Evolutionary conservation across 2,329 filamentous ascomycete genomes (phyloP), one percentile per base, ranked within the genome.

Genomic region (Verticillium albo-atrum): DNA sequence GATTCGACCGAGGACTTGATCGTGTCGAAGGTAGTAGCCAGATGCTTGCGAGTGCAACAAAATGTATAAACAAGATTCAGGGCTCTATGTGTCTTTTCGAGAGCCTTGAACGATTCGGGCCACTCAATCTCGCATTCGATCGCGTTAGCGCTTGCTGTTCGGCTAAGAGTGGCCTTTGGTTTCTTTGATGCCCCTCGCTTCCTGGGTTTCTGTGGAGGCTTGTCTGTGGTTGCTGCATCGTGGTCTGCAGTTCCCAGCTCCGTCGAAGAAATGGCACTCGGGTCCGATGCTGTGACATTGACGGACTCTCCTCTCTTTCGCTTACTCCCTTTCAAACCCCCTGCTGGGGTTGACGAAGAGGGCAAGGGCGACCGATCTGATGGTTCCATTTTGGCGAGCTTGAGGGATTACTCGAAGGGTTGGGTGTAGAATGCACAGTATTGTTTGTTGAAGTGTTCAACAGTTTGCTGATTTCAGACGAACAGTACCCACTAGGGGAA

Each of bases 41-140:
- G 82, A 68, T 98, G 91, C 71, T 96, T 97, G 53, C 95, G 87
- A 1, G 94, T 94, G 70, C 88, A 95, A 76, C 92, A 96, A 70
- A 99, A 98, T 0, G 95, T 98, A 68, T 92, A 97, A 1, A 98
- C 92, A 2, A 98, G 77, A 67, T 97, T 99, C 61, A 99, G 77
- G 1, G 95, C 94, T 62, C 87, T 85, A 71, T 98, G 90, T 0
- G 88, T 90, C 71, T 88, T 87, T 27, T 89, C 86, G 9, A 98
- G 81, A 50, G 80, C 78, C 59, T 85, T 88, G 72, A 98, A 91
- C 53, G 83, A 79, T 1, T 85, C 81, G 1, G 93, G 92, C 92
- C 94, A 97, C 55, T 77, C 75, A 28, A 78, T 74, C 26, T 69
- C 61, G 58, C 76, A 77, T 9, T 71, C 64, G n/a, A 70, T 65